Conservation (phyloP, 352 stramenopile species). For the Pythium aristosporum region DNA sequence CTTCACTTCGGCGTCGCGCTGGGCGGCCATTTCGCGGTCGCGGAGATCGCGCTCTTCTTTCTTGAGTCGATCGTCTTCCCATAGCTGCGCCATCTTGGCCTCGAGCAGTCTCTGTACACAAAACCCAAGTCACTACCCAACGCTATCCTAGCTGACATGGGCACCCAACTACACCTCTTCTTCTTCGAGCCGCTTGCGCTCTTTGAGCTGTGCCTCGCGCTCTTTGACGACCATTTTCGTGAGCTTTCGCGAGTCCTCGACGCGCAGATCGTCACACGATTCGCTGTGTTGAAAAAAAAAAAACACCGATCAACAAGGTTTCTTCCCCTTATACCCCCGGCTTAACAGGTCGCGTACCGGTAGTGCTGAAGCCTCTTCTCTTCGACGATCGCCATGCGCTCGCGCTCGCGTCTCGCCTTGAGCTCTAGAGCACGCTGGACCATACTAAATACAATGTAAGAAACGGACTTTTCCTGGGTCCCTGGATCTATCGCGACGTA, state of each 20-base stretch:
- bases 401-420: conserved; percentile 60
- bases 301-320: not conserved
- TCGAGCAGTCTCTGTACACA: conserved; percentile 40
- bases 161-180: conserved; percentile 36
- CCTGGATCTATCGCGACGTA: conserved; percentile 19
- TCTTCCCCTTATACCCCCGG: too few species aligned
- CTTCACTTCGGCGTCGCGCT: conserved; percentile 72
- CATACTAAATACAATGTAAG: conserved; percentile 33
- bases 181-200: conserved; percentile 40
- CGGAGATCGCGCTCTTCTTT: conserved; percentile 68
- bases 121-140: not conserved
- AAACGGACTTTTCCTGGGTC: not conserved
- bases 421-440: conserved; percentile 72
- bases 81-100: conserved; percentile 63
- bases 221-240: conserved; percentile 58
- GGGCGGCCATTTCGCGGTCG: conserved; percentile 45
- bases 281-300: conserved; percentile 32
- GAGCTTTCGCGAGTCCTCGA: conserved; percentile 67
- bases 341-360: conserved; percentile 31
- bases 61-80: conserved; percentile 68
- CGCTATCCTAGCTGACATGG: not conserved
- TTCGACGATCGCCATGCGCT: conserved; percentile 59
- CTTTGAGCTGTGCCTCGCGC: conserved; percentile 59
- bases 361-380: conserved; percentile 80
- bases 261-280: conserved; percentile 60